Conservation (phyloP, 768 basidiomycete species). For the Mycena galericulata region DNA sequence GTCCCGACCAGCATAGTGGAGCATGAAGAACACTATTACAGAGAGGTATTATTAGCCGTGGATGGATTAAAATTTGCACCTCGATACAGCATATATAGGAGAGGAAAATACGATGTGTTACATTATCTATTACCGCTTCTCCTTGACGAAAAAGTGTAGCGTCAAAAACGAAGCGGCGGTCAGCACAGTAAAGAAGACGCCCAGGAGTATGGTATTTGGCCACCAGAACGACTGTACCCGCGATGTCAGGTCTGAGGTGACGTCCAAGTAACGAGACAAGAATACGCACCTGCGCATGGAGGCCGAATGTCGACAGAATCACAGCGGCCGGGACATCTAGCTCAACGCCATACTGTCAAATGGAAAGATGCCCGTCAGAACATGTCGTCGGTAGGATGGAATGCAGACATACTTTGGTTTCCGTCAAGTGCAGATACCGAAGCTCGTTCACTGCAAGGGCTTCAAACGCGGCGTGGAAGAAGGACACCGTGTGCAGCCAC, state of each 20-base stretch:
- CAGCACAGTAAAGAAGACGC: conserved; percentile 87
- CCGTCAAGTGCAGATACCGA: conserved; percentile 91
- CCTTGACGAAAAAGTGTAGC: conserved; percentile 91
- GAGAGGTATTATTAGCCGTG: conserved; percentile 17
- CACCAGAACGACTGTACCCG: conserved; percentile 89
- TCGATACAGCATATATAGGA: conserved; percentile 1
- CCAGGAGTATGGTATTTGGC: conserved; percentile 91
- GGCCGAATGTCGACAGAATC: conserved; percentile 93
- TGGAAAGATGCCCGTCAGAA: conserved; percentile 12
- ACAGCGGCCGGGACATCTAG: conserved; percentile 96
- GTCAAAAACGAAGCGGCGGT: conserved; percentile 82
- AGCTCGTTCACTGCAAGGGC: conserved; percentile 98
- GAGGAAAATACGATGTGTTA: conserved; percentile 1
- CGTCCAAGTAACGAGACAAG: conserved; percentile 32
- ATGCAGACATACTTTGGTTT: conserved; percentile 74
- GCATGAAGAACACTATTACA: conserved; percentile 1
- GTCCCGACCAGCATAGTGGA: neutral
- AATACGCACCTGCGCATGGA: conserved; percentile 78
- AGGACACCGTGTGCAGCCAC: conserved; percentile 93
- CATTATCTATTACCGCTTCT: conserved; percentile 58
- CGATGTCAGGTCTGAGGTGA: neutral
- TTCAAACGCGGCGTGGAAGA: conserved; percentile 99
- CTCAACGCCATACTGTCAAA: conserved; percentile 90
- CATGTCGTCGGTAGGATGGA: neutral
- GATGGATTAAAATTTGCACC: conserved; percentile 5